Base-by-base conservation (phyloP, 305 asterid species). In the Fraxinus latifolia region DNA sequence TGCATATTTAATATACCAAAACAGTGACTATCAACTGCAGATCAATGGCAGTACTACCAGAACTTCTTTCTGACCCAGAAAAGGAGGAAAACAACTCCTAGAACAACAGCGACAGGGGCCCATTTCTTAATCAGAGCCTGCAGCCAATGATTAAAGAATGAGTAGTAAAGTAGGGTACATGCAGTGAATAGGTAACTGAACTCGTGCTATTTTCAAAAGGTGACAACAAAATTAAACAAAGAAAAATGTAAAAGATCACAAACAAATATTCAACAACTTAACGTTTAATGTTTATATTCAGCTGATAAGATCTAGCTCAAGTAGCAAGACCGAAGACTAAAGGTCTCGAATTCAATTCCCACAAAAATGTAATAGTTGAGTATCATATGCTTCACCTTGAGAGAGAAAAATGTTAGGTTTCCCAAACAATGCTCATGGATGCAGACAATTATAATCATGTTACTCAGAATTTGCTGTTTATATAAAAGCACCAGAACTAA, bases 71-170 rank as follows among this genome's bases (percentile, higher is more conserved):
- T 89, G 80, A 94, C 90, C 93, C 93, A 94, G 74, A 91, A 86
- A 85, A 95, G 94, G 91, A 94, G 89, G 82, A 89, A 89, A 79
- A 95, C 97, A 77, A 95, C 92, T 77, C 92, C 98, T 23, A 95
- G 88, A 65, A 95, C 99, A 84, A 95, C 84, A 62, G 95, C 98
- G 79, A 94, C 91, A 0, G 99, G 99, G 25, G 97, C 97, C 92
- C 96, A 95, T 83, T 94, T 94, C 73, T 93, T 97, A 81, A 95
- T 94, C 89, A 95, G 85, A 84, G 97, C 99, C 99, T 95, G 71
- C 78, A 89, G 37, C 37, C 76, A 60, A 82, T 39, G 73, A 84
- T 27, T 62, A 86, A 79, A 12, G 44, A 70, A 84, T 80, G 81
- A 79, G 29, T n/a, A 12, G 44, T 50, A 44, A 80, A 17, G 78